phyloP scores from a whole-genome alignment of 2,329 filamentous ascomycete species.

The Ophiostoma novo-ulmi region DNA sequence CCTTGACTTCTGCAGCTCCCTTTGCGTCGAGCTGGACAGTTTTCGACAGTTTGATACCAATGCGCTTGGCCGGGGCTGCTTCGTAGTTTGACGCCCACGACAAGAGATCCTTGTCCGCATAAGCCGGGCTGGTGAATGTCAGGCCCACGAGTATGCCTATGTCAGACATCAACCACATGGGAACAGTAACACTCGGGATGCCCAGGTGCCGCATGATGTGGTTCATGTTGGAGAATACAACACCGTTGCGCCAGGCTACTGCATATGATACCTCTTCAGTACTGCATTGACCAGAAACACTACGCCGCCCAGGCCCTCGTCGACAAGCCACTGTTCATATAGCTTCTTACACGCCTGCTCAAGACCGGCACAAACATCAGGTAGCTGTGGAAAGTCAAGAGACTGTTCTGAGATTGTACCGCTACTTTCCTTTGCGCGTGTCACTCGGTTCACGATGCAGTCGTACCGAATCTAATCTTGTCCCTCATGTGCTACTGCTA shows the following conservation, averaged over 20 bases:
- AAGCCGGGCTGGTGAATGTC: neutral
- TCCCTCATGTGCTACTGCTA: neutral
- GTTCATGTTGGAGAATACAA: slow-evolving; percentile 52
- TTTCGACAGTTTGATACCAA: neutral
- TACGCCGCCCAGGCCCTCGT: neutral
- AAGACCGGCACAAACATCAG: neutral
- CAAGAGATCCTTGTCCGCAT: neutral
- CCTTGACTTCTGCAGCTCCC: neutral
- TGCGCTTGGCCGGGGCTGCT: neutral
- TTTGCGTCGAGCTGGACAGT: neutral
- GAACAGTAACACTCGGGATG: slow-evolving; percentile 49
- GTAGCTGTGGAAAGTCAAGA: neutral
- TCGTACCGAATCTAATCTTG: slow-evolving; percentile 5
- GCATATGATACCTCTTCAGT: neutral
- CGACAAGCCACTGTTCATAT: neutral
- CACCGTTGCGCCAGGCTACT: slow-evolving; percentile 44
- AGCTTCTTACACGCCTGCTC: neutral
- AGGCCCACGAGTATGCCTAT: neutral
- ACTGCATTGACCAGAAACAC: neutral
- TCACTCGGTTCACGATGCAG: neutral
- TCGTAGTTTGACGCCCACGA: neutral
- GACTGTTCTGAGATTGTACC: neutral
- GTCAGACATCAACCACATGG: slow-evolving; percentile 44
- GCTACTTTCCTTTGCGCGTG: neutral
- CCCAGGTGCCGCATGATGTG: slow-evolving; percentile 50